Evolutionary conservation across 2,329 filamentous ascomycete genomes (phyloP).

Genomic region (Calonectria multiphialidica): DNA sequence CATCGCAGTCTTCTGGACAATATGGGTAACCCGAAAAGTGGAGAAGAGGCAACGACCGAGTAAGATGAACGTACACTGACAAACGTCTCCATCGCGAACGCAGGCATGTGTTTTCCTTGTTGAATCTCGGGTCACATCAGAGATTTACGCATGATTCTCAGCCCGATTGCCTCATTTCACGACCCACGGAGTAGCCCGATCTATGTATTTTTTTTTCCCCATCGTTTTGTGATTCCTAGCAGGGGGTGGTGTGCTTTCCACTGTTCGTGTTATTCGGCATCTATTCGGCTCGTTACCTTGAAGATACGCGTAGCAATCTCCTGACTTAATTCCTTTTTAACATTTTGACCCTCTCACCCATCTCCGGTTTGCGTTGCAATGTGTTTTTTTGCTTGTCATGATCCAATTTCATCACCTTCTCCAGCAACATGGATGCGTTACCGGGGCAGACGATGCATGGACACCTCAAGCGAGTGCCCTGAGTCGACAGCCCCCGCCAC

Average conservation of each 20-base stretch:
- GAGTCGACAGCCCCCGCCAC: slow-evolving; percentile 27
- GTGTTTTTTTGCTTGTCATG: not conserved
- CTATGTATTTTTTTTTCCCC: not conserved
- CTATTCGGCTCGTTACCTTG: not conserved
- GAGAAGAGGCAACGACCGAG: not conserved
- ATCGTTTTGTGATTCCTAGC: not conserved
- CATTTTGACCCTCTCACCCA: not conserved
- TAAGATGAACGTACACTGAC: not conserved
- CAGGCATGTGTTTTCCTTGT: not conserved
- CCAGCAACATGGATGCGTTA: slow-evolving; percentile 7
- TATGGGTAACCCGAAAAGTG: not conserved
- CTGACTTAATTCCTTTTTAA: not conserved
- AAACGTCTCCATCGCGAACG: not conserved
- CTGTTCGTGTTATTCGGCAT: not conserved
- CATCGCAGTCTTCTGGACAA: not conserved
- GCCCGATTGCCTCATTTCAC: slow-evolving; percentile 3
- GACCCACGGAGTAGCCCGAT: not conserved
- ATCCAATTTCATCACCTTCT: not conserved
- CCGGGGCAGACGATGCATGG: slow-evolving; percentile 4
- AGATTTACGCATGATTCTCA: not conserved
- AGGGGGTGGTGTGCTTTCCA: not conserved
- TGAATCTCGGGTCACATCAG: not conserved
- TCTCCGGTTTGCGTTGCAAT: not conserved
- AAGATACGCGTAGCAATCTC: not conserved
- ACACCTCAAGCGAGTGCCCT: slow-evolving; percentile 15